phyloP scores from a whole-genome alignment of 2,329 filamentous ascomycete genomes.

The Pseudogymnoascus sp. region DNA sequence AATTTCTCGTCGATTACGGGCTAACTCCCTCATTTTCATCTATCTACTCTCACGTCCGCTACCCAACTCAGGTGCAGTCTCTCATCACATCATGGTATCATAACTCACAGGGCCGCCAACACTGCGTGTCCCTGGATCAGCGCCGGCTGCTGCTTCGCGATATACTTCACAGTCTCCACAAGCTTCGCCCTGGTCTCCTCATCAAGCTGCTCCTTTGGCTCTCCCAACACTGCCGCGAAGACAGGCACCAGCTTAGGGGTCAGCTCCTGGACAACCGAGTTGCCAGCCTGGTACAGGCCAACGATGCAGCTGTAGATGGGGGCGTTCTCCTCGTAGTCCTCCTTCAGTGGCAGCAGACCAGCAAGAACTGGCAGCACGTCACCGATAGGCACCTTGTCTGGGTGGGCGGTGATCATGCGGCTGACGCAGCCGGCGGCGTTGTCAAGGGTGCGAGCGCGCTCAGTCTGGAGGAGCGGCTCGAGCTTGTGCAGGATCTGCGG shows the following conservation, averaged over 20 bases:
- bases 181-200: slow-evolving; percentile 61
- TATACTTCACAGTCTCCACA: slow-evolving; percentile 48
- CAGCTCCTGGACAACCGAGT: slow-evolving; percentile 60
- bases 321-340: slow-evolving; percentile 95
- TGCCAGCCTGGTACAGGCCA: slow-evolving; percentile 67
- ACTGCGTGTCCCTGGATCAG: slow-evolving; percentile 22
- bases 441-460: slow-evolving; percentile 76
- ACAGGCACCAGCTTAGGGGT: slow-evolving; percentile 62
- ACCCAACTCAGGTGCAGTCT: background rate
- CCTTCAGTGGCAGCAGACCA: slow-evolving; percentile 73
- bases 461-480: slow-evolving; percentile 71
- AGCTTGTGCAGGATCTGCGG: slow-evolving; percentile 73
- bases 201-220: slow-evolving; percentile 68
- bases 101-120: slow-evolving; percentile 15
- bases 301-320: slow-evolving; percentile 87
- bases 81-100: slow-evolving; percentile 10
- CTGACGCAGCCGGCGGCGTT: slow-evolving; percentile 88
- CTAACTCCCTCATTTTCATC: slow-evolving; percentile 3
- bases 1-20: slow-evolving; percentile 8
- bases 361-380: slow-evolving; percentile 78
- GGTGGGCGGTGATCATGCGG: slow-evolving; percentile 85
- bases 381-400: slow-evolving; percentile 69
- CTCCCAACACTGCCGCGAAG: slow-evolving; percentile 63
- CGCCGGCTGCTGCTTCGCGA: slow-evolving; percentile 23
- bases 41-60: slow-evolving; percentile 4